phyloP scores from a whole-genome alignment of 73 alveolate genomes.

The Tetrahymena elliotti region DNA sequence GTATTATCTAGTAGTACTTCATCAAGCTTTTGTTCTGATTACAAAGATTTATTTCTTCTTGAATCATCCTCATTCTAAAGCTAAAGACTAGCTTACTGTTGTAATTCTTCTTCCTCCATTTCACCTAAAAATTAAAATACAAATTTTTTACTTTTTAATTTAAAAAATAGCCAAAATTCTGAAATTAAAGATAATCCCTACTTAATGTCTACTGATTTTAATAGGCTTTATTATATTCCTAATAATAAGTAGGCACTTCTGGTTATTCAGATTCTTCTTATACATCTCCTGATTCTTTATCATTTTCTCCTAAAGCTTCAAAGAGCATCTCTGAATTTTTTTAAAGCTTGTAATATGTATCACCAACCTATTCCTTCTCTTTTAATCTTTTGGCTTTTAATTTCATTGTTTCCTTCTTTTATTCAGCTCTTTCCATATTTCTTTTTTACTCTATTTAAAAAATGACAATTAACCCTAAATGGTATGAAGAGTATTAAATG shows the following conservation, averaged over 20 bases:
- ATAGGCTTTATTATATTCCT: background rate
- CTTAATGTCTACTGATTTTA: background rate
- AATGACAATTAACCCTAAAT: background rate
- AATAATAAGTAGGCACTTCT: background rate
- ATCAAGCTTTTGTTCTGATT: background rate
- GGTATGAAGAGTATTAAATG: background rate
- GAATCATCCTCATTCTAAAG: background rate
- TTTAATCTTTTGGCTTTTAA: background rate
- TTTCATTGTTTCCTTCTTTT: background rate
- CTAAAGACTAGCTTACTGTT: background rate
- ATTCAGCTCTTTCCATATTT: background rate
- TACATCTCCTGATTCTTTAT: background rate
- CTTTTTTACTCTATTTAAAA: background rate
- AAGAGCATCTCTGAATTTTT: background rate
- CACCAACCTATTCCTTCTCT: background rate
- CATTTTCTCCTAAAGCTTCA: background rate
- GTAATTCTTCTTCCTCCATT: background rate
- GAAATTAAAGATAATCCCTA: background rate
- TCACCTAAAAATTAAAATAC: background rate
- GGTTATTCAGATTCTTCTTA: background rate
- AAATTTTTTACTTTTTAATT: background rate
- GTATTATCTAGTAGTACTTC: background rate
- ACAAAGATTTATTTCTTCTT: background rate
- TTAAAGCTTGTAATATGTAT: background rate
- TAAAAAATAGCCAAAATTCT: background rate